These are phyloP conservation scores for Phaeosphaeria sp. DNA, from an alignment of 2,329 filamentous ascomycete species.

Conservation along the genomic window DNA sequence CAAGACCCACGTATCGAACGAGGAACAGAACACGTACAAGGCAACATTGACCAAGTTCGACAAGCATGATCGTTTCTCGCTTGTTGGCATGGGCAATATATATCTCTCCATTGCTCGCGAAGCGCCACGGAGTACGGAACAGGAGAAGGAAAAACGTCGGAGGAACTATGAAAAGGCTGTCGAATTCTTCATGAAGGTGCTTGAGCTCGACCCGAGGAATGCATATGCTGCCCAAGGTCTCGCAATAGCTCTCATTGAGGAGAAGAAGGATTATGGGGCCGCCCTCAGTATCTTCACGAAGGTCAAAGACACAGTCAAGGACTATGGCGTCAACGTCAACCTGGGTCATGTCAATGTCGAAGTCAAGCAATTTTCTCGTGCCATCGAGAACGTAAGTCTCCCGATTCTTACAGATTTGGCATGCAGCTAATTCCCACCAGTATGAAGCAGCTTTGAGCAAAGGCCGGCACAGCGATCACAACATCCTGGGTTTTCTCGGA, in stretches of 20 bases:
- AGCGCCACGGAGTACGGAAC: conserved; percentile 89
- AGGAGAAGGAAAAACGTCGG: conserved; percentile 88
- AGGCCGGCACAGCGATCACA: conserved; percentile 78
- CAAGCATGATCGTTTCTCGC: conserved; percentile 96
- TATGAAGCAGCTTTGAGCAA: conserved; percentile 87
- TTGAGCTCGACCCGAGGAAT: conserved; percentile 93
- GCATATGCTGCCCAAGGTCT: conserved; percentile 96
- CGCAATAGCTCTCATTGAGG: conserved; percentile 91
- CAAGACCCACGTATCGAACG: conserved; percentile 83
- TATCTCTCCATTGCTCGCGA: conserved; percentile 86
- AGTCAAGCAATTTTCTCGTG: conserved; percentile 85
- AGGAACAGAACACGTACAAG: conserved; percentile 93
- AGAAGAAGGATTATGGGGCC: conserved; percentile 85
- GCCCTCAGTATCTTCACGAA: conserved; percentile 90
- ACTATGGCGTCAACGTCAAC: conserved; percentile 89
- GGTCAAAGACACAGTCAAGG: conserved; percentile 86
- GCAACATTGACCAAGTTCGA: conserved; percentile 87
- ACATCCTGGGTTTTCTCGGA: conserved; percentile 84
- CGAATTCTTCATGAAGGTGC: conserved; percentile 97
- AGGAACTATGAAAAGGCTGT: conserved; percentile 89
- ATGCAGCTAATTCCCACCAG: conserved; percentile 41
- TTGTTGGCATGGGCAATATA: conserved; percentile 98
- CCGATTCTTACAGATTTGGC: neutral
- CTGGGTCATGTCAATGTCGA: conserved; percentile 93
- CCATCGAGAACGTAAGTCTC: conserved; percentile 76